Base-by-base conservation (phyloP, 2,329 filamentous ascomycete genomes). In the Alternaria longipes region DNA sequence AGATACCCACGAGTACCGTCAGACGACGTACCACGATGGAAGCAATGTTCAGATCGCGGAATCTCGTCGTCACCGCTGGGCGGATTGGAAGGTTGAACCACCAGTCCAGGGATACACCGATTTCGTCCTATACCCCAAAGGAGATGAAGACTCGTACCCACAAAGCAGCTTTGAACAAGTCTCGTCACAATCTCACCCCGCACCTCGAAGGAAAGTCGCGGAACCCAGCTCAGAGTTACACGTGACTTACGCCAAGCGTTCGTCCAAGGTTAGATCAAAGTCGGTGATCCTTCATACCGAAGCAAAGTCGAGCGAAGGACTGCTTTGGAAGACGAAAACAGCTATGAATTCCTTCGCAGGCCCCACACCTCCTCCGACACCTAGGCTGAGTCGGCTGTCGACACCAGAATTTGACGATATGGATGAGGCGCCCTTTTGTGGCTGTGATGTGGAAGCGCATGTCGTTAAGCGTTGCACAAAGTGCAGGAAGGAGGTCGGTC, bases 361-460 rank as follows among this genome's bases (percentile, higher is more conserved):
- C 3, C 50, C 56, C 3, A 70, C 59, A n/a, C 69, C 73, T 34
- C 78, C 78, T 8, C 65, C 69, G 14, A 75, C 75, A n/a, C 76
- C 78, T 24, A 71, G 66, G 41, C 54, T 73, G 30, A 54, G 47
- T 18, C 68, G 76, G n/a, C 57, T 79, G 38, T 50, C 72, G 20
- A 75, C 77, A 22, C 78, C 77, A 49, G 77, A 79, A 5, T 51
- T 80, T 11, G 58, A 67, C 4, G 69, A 73, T 8, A 24, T 77
- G 11, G 70, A 71, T 3, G 70, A 69, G 18, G 50, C 53, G 4
- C 59, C 64, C 3, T 80, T 80, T 45, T 80, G 78, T 55, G 59
- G 71, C 51, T 80, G 78, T 50, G 74, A 71, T 55, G 41, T 54
- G 2, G 57, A 56, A 22, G 34, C 51, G 18, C 54, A 59, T 44